These are phyloP conservation scores for Trichoderma erinaceum DNA, from an alignment of 495 filamentous ascomycete genomes.

Conservation along the genomic window DNA sequence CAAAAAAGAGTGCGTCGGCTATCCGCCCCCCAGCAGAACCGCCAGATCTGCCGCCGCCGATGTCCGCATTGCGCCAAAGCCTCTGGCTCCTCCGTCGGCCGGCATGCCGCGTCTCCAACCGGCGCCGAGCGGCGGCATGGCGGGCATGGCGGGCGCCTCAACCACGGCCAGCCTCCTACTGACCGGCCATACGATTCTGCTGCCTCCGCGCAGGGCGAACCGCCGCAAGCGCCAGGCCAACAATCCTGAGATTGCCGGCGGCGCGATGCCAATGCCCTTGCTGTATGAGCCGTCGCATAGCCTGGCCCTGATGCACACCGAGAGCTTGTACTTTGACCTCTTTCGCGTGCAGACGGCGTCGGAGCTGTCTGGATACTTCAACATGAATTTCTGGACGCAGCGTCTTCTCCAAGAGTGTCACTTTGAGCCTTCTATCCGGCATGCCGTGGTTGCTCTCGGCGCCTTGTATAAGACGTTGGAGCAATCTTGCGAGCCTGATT, in stretches of 20 bases:
- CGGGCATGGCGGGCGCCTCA: slow-evolving; percentile 16
- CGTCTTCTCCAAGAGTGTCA: slow-evolving; percentile 55
- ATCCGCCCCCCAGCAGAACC: slow-evolving; percentile 43
- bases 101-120: background rate
- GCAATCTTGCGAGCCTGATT: slow-evolving; percentile 45
- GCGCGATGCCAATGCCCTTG: slow-evolving; percentile 18
- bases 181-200: slow-evolving; percentile 12
- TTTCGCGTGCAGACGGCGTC: slow-evolving; percentile 51
- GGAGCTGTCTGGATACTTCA: slow-evolving; percentile 57
- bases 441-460: slow-evolving; percentile 59
- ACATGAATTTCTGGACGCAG: slow-evolving; percentile 55
- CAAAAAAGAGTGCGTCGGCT: slow-evolving; percentile 44
- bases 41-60: slow-evolving; percentile 37
- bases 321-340: slow-evolving; percentile 54
- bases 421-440: slow-evolving; percentile 55
- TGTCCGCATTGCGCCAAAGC: slow-evolving; percentile 41
- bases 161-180: slow-evolving; percentile 13
- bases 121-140: background rate
- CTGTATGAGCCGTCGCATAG: slow-evolving; percentile 32
- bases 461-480: slow-evolving; percentile 57
- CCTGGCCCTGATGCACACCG: slow-evolving; percentile 35
- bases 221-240: slow-evolving; percentile 27
- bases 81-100: slow-evolving; percentile 18
- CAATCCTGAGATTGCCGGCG: slow-evolving; percentile 25
- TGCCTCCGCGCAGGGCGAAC: background rate